Evolutionary conservation across 768 basidiomycete species (phyloP), one percentile per base, ranked within the genome.

Genomic region (Leccinum boreale): DNA sequence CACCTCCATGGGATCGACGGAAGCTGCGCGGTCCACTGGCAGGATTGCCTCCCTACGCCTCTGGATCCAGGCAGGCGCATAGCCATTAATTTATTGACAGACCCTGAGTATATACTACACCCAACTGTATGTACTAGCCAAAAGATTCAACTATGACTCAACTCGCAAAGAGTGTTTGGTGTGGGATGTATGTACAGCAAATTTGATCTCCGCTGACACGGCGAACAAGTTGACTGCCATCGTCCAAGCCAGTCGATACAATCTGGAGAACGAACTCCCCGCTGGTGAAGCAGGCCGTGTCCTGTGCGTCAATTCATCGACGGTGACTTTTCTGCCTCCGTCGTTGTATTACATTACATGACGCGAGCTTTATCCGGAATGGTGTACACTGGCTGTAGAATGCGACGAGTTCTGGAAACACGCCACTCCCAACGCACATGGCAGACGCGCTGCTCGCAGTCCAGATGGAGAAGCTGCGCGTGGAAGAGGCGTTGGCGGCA

Each of bases 401-500:
- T 48, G n/a, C 52, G 15, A 24, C 50, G 11, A n/a, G 36, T 17
- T n/a, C 36, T 39, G 17, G 36, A 9, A n/a, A 17, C 36, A n/a
- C 36, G 9, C 42, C n/a, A 19, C 42, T 42, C 10, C 11, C 42
- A 44, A 14, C 54, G 6, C 51, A 59, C 8, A 35, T 58, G 33
- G 80, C 78, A 3, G 83, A 85, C 59, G 75, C 83, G 67, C 78
- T 83, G 11, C 70, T 86, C 26, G 81, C 83, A 57, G 72, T 85
- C 19, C 79, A 84, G 59, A 70, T 79, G 33, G 84, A 86, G 60
- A 77, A 75, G 42, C 56, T 79, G 50, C 79, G 79, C 50, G 79
- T 84, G 1, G 70, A 68, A 21, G 86, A 89, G 64, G 85, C 84
- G 2, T 68, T 85, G 53, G 74, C 72, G 26, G 88, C 87, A 29